These are phyloP conservation scores for Pulveroboletus sp. DNA, from an alignment of 768 basidiomycete species.

Conservation along the genomic window DNA sequence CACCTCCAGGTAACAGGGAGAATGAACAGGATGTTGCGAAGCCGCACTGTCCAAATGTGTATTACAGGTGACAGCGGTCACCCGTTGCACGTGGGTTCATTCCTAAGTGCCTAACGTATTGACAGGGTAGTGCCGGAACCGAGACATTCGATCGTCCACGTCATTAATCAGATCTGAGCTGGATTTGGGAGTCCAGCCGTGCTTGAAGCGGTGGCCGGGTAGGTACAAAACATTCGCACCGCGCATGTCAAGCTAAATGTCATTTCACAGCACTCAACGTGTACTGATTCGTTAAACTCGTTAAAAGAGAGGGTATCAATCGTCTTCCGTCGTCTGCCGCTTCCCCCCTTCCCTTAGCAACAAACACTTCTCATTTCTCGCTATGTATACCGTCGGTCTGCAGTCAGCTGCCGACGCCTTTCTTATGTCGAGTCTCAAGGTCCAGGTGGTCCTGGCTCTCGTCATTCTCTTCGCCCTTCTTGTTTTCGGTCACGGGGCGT, in stretches of 20 bases:
- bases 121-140: conserved; percentile 24
- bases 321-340: conserved; percentile 21
- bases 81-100: conserved; percentile 19
- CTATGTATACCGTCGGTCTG: conserved; percentile 43
- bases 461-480: conserved; percentile 38
- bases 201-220: no score
- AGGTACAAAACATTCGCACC: no score
- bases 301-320: conserved; percentile 28
- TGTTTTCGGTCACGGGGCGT: conserved; percentile 32
- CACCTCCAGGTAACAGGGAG: conserved; percentile 17
- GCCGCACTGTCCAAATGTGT: conserved; percentile 9
- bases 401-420: conserved; percentile 37
- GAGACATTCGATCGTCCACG: conserved; percentile 26
- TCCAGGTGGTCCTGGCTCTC: conserved; percentile 33
- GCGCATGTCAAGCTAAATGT: conserved; percentile 26
- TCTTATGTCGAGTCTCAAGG: conserved; percentile 32
- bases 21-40: conserved; percentile 9
- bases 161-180: no score
- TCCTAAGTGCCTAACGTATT: not conserved
- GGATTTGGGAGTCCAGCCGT: no score
- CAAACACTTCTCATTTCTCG: conserved; percentile 21
- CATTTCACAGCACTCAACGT: conserved; percentile 26
- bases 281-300: conserved; percentile 7
- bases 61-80: conserved; percentile 10
- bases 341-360: conserved; percentile 17